phyloP scores from a whole-genome alignment of 2,329 filamentous ascomycete species.

The Pestalotiopsis sp. region DNA sequence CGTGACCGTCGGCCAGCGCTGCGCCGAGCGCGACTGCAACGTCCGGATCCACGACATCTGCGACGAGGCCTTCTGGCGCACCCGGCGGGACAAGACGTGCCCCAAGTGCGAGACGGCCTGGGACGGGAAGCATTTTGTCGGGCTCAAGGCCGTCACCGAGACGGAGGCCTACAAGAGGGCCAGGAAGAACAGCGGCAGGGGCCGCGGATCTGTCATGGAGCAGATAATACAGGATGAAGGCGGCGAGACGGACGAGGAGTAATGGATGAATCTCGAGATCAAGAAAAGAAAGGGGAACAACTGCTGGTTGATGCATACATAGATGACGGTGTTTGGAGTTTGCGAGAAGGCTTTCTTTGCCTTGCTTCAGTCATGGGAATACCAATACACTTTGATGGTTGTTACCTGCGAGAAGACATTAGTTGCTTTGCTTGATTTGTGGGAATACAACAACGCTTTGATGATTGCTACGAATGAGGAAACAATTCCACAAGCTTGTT shows the following conservation, averaged over 20 bases:
- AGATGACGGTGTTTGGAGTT: neutral
- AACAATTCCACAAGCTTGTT: too few relatives aligned
- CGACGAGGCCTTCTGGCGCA: slow-evolving; percentile 72
- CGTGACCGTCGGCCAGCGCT: slow-evolving; percentile 82
- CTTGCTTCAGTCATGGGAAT: neutral
- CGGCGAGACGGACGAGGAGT: slow-evolving; percentile 27
- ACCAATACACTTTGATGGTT: neutral
- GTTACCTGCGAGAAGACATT: neutral
- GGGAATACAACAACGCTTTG: too few relatives aligned
- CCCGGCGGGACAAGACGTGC: slow-evolving; percentile 64
- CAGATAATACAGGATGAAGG: slow-evolving; percentile 34
- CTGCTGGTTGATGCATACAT: neutral
- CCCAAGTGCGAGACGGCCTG: slow-evolving; percentile 60
- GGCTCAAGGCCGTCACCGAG: slow-evolving; percentile 58
- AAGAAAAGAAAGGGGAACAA: slow-evolving; percentile 14
- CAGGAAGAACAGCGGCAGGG: slow-evolving; percentile 36
- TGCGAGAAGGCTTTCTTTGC: neutral
- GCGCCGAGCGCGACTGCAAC: slow-evolving; percentile 67
- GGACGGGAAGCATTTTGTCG: slow-evolving; percentile 52
- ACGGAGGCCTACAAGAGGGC: slow-evolving; percentile 52
- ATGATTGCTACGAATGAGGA: too few relatives aligned
- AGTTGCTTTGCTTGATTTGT: neutral
- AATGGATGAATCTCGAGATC: slow-evolving; percentile 25
- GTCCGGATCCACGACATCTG: slow-evolving; percentile 79
- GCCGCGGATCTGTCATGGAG: slow-evolving; percentile 36